A percentile compares a stretch with the other conserved stretches of the same genome.
Evolutionary conservation across 257 asterid genomes (phyloP).

Genomic region (Capsicum pubescens): DNA sequence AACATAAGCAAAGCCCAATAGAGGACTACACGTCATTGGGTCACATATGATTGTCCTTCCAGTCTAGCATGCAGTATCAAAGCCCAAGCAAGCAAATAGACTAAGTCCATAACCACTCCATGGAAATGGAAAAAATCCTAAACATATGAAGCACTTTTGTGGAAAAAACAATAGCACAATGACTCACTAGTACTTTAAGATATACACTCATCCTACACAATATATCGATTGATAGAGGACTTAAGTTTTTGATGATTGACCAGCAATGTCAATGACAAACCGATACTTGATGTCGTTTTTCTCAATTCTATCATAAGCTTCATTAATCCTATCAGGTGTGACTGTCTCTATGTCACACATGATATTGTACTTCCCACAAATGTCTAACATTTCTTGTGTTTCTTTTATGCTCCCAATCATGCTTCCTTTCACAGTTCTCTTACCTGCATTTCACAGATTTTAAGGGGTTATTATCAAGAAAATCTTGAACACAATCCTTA

Average conservation of each 20-base stretch:
- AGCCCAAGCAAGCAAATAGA: not conserved
- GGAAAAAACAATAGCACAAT: not conserved
- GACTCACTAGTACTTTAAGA: not conserved
- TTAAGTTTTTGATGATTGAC: conserved; percentile 36
- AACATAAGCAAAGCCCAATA: not conserved
- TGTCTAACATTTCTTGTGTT: conserved; percentile 83
- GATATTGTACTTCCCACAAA: conserved; percentile 72
- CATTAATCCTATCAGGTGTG: conserved; percentile 52
- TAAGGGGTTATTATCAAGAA: not conserved
- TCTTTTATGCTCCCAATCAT: conserved; percentile 78
- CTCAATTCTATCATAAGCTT: conserved; percentile 67
- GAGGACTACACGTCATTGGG: not conserved
- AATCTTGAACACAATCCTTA: not conserved
- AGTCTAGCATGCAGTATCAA: not conserved
- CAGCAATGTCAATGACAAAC: conserved; percentile 74
- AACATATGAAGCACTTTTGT: not conserved
- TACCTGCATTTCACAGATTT: conserved; percentile 46
- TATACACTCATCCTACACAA: not conserved
- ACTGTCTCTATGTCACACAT: conserved; percentile 73
- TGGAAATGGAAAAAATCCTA: not conserved
- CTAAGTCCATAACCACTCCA: not conserved
- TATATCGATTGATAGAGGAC: not conserved
- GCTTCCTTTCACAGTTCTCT: conserved; percentile 88
- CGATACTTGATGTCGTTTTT: conserved; percentile 87
- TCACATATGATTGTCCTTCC: not conserved